Evolutionary conservation across 2,329 filamentous ascomycete genomes (phyloP).

Genomic region (Verticillium albo-atrum): DNA sequence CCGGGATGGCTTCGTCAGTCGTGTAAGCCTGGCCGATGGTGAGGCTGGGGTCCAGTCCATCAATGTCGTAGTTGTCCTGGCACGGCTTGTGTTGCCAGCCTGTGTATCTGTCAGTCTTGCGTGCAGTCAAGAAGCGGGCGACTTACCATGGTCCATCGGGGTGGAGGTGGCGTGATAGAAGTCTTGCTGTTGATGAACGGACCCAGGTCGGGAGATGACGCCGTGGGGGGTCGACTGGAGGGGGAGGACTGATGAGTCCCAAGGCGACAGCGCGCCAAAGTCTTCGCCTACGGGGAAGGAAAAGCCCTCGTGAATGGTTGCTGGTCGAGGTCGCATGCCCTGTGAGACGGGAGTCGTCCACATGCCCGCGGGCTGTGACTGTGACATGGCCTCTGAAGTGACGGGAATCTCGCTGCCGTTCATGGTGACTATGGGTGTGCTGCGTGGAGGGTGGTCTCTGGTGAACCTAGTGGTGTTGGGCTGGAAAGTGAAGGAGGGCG

Average conservation of each 20-base stretch:
- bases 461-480: slow-evolving; percentile 36
- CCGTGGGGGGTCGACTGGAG: slow-evolving; percentile 48
- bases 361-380: slow-evolving; percentile 27
- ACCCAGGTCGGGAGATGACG: slow-evolving; percentile 47
- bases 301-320: slow-evolving; percentile 58
- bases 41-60: slow-evolving; percentile 52
- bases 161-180: slow-evolving; percentile 44
- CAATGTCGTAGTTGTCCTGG: slow-evolving; percentile 53
- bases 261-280: slow-evolving; percentile 47
- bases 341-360: slow-evolving; percentile 54
- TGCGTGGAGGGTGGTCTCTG: slow-evolving; percentile 38
- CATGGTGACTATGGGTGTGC: slow-evolving; percentile 43
- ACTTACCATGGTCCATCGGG: slow-evolving; percentile 46
- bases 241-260: slow-evolving; percentile 52
- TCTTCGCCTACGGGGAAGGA: slow-evolving; percentile 54
- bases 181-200: slow-evolving; percentile 47
- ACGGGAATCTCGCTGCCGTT: slow-evolving; percentile 43
- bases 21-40: slow-evolving; percentile 59
- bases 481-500: slow-evolving; percentile 42
- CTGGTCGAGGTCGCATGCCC: slow-evolving; percentile 46
- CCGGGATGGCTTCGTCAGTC: slow-evolving; percentile 57
- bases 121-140: not conserved
- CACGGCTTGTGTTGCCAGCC: slow-evolving; percentile 50
- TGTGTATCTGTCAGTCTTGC: slow-evolving; percentile 5
- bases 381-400: slow-evolving; percentile 32